Percentiles rank a stretch among this genome's conserved stretches.
These are phyloP conservation scores for Solanum hybrid DNA, from an alignment of 305 asterid species.

Conservation along the genomic window DNA sequence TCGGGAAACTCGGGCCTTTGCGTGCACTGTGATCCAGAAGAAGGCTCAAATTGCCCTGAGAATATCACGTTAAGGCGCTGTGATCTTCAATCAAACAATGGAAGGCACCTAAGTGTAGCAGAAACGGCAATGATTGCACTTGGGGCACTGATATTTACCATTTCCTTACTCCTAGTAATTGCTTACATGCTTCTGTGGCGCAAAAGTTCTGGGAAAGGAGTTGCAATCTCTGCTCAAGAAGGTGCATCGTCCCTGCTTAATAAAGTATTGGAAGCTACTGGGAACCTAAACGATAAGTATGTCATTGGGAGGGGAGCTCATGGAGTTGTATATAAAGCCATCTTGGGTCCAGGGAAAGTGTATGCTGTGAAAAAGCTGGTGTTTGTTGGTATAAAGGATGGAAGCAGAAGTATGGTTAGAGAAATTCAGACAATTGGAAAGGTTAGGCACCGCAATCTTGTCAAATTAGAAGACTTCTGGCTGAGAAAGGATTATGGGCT, in stretches of 20 bases:
- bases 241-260: constrained; percentile 61
- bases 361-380: constrained; percentile 66
- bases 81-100: constrained; percentile 16
- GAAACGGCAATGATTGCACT: constrained; percentile 33
- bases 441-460: constrained; percentile 75
- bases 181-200: constrained; percentile 22
- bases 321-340: constrained; percentile 70
- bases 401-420: constrained; percentile 51
- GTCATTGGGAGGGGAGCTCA: constrained; percentile 77
- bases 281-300: constrained; percentile 48
- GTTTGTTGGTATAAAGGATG: constrained; percentile 35
- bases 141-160: constrained; percentile 27
- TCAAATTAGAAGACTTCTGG: constrained; percentile 71
- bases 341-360: constrained; percentile 34
- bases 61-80: constrained; percentile 33
- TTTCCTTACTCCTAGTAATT: constrained; percentile 28
- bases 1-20: constrained; percentile 48
- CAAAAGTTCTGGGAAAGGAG: constrained; percentile 17
- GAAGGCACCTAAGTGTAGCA: constrained; percentile 19
- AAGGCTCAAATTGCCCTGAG: constrained; percentile 26
- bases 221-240: constrained; percentile 34
- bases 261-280: constrained; percentile 64
- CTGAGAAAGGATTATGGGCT: constrained; percentile 66
- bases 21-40: constrained; percentile 26
- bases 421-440: constrained; percentile 80